Conservation (phyloP, 768 basidiomycete species). For the Termitomyces sp. region DNA sequence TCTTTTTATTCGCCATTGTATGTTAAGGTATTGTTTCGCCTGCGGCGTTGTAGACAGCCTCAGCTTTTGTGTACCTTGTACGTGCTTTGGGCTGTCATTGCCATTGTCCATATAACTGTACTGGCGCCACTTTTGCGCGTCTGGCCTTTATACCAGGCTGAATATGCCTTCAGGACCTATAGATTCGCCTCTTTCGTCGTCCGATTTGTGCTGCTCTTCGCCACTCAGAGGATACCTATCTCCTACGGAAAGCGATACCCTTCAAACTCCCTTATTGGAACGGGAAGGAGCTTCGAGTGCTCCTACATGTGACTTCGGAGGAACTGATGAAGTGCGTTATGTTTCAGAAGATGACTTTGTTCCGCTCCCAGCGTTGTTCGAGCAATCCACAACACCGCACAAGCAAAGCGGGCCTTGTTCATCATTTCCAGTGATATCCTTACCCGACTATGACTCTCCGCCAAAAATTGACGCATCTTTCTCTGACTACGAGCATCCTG, state of each 20-base stretch:
- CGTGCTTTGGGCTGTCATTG: slow-evolving; percentile 14
- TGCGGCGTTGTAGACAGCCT: slow-evolving; percentile 6
- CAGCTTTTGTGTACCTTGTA: slow-evolving; percentile 2
- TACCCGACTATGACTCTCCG: slow-evolving; percentile 10
- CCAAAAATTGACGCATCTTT: slow-evolving; percentile 7
- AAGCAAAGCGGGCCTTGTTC: slow-evolving; percentile 3
- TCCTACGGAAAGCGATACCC: slow-evolving; percentile 32
- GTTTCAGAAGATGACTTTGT: slow-evolving; percentile 1
- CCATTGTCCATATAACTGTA: slow-evolving; percentile 12
- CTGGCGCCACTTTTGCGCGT: slow-evolving; percentile 2
- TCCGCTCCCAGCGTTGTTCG: slow-evolving; percentile 6
- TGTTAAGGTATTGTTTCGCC: slow-evolving; percentile 9
- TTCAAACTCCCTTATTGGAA: slow-evolving; percentile 33
- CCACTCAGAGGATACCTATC: slow-evolving; percentile 23
- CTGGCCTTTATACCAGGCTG: slow-evolving; percentile 13
- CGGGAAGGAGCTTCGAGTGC: slow-evolving; percentile 11
- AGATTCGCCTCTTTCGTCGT: slow-evolving; percentile 26
- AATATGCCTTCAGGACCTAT: slow-evolving; percentile 20
- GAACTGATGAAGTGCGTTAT: not conserved
- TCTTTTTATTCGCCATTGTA: slow-evolving; percentile 11
- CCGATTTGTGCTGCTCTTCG: slow-evolving; percentile 21
- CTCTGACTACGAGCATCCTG: slow-evolving; percentile 7
- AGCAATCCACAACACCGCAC: slow-evolving; percentile 1
- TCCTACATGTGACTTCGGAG: not conserved
- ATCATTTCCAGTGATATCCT: slow-evolving; percentile 6